phyloP scores from a whole-genome alignment of 31 red algal species.

The Porphyra umbilicalis region DNA sequence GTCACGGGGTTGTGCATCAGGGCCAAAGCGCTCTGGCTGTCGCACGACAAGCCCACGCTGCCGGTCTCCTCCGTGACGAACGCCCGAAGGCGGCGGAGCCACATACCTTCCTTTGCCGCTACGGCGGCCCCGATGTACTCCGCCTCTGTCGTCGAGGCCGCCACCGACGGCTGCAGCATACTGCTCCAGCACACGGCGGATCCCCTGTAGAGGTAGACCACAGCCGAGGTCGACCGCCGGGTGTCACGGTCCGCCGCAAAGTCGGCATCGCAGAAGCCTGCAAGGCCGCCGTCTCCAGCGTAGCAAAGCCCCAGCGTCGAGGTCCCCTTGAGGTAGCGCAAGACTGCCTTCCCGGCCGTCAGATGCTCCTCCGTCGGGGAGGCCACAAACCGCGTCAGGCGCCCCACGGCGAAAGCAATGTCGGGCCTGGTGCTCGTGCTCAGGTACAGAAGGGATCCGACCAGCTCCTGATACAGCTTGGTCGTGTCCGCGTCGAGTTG shows the following conservation, averaged over 20 bases:
- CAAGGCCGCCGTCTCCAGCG: neutral
- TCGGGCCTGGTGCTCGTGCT: too few species aligned
- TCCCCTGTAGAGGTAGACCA: neutral
- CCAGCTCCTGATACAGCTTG: neutral
- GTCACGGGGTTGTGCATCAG: constrained; percentile 1
- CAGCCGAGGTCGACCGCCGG: constrained; percentile 3
- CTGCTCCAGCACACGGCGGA: constrained; percentile 14
- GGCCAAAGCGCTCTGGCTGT: neutral
- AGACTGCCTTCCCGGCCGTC: neutral
- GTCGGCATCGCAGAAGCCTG: constrained; percentile 5
- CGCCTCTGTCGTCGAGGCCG: constrained; percentile 26
- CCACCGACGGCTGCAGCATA: neutral
- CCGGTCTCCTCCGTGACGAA: neutral
- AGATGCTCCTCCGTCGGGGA: neutral
- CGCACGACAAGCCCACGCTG: too few species aligned
- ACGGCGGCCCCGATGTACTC: constrained; percentile 13
- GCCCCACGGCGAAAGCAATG: neutral
- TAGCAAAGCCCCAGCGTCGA: neutral
- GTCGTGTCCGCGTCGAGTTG: neutral
- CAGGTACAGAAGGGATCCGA: neutral
- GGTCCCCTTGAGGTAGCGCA: constrained; percentile 4
- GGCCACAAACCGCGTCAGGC: neutral
- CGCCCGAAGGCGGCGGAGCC: neutral
- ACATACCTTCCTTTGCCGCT: neutral
- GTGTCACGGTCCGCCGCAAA: too few species aligned